Evolutionary conservation across 2,329 filamentous ascomycete genomes (phyloP).

Genomic region (Albifimbria verrucaria): DNA sequence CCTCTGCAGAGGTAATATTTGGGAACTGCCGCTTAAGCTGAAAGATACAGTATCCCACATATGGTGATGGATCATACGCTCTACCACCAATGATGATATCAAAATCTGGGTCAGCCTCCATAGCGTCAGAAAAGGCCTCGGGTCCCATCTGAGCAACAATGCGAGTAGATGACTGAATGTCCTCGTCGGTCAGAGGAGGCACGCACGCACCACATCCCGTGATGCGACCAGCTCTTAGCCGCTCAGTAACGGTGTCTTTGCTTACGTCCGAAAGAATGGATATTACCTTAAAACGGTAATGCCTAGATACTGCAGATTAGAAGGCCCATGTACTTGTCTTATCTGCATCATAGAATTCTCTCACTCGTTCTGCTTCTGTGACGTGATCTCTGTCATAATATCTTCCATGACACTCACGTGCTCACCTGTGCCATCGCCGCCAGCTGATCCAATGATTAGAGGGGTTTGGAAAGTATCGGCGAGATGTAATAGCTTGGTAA

Average conservation of each 20-base stretch:
- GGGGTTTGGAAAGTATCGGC: slow-evolving; percentile 30
- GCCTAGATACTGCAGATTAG: slow-evolving; percentile 1
- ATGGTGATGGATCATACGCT: slow-evolving; percentile 38
- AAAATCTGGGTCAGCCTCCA: slow-evolving; percentile 37
- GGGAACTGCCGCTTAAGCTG: slow-evolving; percentile 6
- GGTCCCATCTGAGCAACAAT: slow-evolving; percentile 45
- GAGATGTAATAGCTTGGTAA: slow-evolving; percentile 33
- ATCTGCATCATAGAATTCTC: background rate
- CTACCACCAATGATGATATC: slow-evolving; percentile 46
- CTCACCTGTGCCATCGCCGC: slow-evolving; percentile 43
- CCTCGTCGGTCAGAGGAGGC: slow-evolving; percentile 30
- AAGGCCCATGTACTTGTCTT: background rate
- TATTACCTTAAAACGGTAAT: slow-evolving; percentile 26
- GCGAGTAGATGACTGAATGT: slow-evolving; percentile 31
- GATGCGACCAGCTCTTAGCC: slow-evolving; percentile 25
- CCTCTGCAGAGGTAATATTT: fast-evolving
- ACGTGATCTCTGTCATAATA: slow-evolving; percentile 34
- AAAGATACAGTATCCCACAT: slow-evolving; percentile 26
- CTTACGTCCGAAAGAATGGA: slow-evolving; percentile 36
- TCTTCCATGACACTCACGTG: slow-evolving; percentile 38
- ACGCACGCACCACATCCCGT: slow-evolving; percentile 37
- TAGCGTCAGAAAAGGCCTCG: slow-evolving; percentile 40
- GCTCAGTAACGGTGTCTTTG: slow-evolving; percentile 26
- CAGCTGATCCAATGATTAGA: slow-evolving; percentile 41
- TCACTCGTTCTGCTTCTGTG: slow-evolving; percentile 15